These are phyloP conservation scores for Aureobasidium sp. DNA, from an alignment of 2,329 filamentous ascomycete genomes.

Conservation along the genomic window DNA sequence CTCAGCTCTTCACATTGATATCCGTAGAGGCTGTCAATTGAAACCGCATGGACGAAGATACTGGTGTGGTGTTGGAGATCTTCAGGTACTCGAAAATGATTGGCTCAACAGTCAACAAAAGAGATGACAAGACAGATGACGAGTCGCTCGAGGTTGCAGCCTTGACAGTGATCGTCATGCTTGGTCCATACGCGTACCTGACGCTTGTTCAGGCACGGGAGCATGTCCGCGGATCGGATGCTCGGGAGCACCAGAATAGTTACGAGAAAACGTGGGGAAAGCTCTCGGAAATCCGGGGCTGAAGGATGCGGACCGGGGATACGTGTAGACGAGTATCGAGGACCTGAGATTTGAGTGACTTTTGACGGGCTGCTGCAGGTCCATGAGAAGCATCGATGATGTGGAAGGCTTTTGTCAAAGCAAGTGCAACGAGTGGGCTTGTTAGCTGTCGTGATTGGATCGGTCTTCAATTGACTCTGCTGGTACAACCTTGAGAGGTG, in stretches of 20 bases:
- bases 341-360: not conserved
- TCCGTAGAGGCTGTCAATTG: not conserved
- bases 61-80: not conserved
- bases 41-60: slow-evolving; percentile 1
- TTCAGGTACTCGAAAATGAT: not conserved
- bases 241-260: not conserved
- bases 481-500: not conserved
- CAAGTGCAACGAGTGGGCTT: not conserved
- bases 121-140: not conserved
- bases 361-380: not conserved
- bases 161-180: not conserved
- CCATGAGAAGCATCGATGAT: not conserved
- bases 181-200: slow-evolving; percentile 11
- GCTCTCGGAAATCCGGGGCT: slow-evolving; percentile 12
- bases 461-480: not conserved
- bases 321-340: not conserved
- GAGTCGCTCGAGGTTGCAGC: not conserved
- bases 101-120: not conserved
- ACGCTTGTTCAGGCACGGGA: slow-evolving; percentile 6
- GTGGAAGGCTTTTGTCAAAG: not conserved
- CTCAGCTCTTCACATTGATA: not conserved
- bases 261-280: slow-evolving; percentile 12
- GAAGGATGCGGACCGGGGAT: not conserved
- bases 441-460: not conserved
- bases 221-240: slow-evolving; percentile 5